Conservation (phyloP, 495 filamentous ascomycete genomes). For the Penicillium cinerascens region DNA sequence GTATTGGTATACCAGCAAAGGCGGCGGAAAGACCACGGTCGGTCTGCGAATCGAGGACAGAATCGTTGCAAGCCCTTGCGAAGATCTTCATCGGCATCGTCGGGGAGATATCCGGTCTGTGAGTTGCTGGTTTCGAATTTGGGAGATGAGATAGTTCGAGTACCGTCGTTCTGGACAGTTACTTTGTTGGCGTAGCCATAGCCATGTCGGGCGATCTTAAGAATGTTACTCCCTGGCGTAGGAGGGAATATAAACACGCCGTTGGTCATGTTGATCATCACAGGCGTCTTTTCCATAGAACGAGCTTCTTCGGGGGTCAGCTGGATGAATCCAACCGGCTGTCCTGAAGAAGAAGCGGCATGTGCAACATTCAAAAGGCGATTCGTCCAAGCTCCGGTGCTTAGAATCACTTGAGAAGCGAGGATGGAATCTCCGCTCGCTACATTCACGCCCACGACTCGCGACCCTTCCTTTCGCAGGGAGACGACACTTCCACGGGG, state of each 20-base stretch:
- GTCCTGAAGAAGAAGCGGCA: constrained; percentile 46
- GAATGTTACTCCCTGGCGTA: constrained; percentile 37
- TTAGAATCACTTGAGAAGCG: constrained; percentile 68
- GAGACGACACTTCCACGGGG: constrained; percentile 27
- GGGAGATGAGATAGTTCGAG: constrained; percentile 22
- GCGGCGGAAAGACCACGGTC: constrained; percentile 52
- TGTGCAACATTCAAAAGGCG: constrained; percentile 45
- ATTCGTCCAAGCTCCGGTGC: constrained; percentile 76
- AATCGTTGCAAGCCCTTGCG: constrained; percentile 55
- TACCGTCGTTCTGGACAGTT: constrained; percentile 29
- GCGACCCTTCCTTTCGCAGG: constrained; percentile 14
- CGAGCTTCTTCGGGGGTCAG: constrained; percentile 60
- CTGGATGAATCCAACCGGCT: constrained; percentile 66
- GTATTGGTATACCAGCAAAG: constrained; percentile 57
- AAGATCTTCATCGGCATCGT: constrained; percentile 55
- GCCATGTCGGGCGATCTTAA: constrained; percentile 76
- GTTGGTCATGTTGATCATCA: constrained; percentile 66
- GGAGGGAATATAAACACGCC: constrained; percentile 78
- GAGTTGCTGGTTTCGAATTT: constrained; percentile 31
- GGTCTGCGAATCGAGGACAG: constrained; percentile 53
- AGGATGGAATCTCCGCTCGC: constrained; percentile 45
- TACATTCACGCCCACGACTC: constrained; percentile 52
- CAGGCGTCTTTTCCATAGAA: constrained; percentile 55
- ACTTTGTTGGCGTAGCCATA: constrained; percentile 58
- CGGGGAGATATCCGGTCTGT: constrained; percentile 38